Percentiles rank a stretch among this genome's conserved stretches.
Evolutionary conservation across 768 basidiomycete genomes (phyloP).

Genomic region (Tricholoma bakamatsutake): DNA sequence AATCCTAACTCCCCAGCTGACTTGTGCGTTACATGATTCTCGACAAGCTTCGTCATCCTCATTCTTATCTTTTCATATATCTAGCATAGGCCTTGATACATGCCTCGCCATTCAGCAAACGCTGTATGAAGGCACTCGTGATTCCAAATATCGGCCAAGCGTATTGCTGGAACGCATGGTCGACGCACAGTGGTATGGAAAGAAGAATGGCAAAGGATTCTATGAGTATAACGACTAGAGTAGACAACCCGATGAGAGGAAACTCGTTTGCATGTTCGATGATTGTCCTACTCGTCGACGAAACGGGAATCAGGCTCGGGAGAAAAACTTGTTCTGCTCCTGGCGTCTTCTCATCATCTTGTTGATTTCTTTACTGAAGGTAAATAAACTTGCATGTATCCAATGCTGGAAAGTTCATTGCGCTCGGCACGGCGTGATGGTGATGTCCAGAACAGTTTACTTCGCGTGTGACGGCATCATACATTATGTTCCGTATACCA

Average conservation of each 20-base stretch:
- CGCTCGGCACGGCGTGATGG: no score
- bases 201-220: constrained; percentile 91
- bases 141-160: constrained; percentile 92
- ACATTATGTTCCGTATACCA: neutral
- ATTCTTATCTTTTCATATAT: neutral
- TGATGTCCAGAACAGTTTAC: no score
- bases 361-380: neutral
- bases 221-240: constrained; percentile 68
- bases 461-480: neutral
- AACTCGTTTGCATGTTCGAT: neutral
- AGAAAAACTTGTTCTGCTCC: no score
- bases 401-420: no score
- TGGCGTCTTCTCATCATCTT: neutral
- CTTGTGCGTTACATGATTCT: constrained; percentile 37
- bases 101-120: constrained; percentile 92
- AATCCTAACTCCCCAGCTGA: constrained; percentile 34
- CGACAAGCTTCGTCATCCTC: constrained; percentile 1
- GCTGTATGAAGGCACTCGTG: constrained; percentile 81
- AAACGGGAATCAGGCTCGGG: neutral
- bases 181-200: constrained; percentile 90
- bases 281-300: neutral
- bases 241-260: neutral
- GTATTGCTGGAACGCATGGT: constrained; percentile 93
- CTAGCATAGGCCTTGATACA: constrained; percentile 94
- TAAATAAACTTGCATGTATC: no score